Evolutionary conservation across 2,329 filamentous ascomycete species (phyloP), one percentile per base, ranked within the genome.

Genomic region (Pseudogymnoascus sp.): DNA sequence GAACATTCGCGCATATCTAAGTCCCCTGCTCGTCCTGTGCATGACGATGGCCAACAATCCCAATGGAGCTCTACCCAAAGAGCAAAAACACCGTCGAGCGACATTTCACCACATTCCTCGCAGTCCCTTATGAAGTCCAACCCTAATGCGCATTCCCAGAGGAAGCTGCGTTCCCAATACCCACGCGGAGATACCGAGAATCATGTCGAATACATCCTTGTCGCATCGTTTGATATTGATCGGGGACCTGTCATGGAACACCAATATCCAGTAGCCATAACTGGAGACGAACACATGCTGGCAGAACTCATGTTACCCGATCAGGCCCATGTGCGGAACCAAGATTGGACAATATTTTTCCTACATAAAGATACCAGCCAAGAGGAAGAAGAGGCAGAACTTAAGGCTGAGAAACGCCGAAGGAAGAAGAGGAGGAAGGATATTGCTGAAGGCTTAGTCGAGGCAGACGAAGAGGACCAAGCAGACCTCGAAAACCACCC

Each of bases 331-430:
- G 86, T 94, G 64, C 85, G 94, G 38, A 93, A 89, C 70, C 92
- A 97, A 75, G 94, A 99, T 73, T 99, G 94, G 94, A 99, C 94
- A 41, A 96, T 97, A 61, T 99, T 99, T 78, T 99, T 99, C 72
- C 74, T 99, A 61, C 94, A 99, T 77, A 97, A 97, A 73, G 94
- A 99, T 73, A 90, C 87, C 3, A 92, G 85, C 63, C 85, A 88
- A 58, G 87, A 90, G 63, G 89, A 93, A 62, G 92, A 96, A 63
- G 89, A 91, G 30, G 83, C 86, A 61, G 88, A 90, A 67, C 79
- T 79, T 38, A 86, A 82, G 65, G 77, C 80, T 69, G 78, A 79
- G 66, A 76, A 81, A 68, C 78, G 72, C 61, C 77, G 74, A 66
- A 74, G 75, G 70, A 79, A 83, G 61, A 79, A 77, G 64, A 78